Evolutionary conservation across 2,329 filamentous ascomycete species (phyloP), one percentile per base, ranked within the genome.

Genomic region (Aspergillus felis): DNA sequence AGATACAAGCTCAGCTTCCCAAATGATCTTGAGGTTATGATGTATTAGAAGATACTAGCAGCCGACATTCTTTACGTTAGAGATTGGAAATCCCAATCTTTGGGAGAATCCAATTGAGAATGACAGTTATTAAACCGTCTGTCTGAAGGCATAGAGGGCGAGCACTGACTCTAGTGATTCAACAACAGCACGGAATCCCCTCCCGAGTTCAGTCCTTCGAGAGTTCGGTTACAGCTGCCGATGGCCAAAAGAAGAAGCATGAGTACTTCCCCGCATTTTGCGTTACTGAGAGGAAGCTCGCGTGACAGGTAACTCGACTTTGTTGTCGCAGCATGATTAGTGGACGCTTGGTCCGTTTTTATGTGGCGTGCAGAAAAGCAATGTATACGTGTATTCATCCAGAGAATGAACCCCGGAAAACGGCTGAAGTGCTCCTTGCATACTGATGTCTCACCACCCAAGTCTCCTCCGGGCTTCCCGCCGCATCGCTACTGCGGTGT

Each of bases 401-500:
- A 7, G 2, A 3, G 6, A 17, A 17, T 17, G 2, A 17, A 38
- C 14, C 14, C 14, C 32, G 6, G 17, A 35, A 2, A 38, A 35
- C 7, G 14, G 32, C 32, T 35, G 14, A 38, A 17, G 5, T 17
- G 5, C 32, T 17, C 32, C 14, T 17, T 38, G 32, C 14, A 38
- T 38, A 3, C 32, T 38, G 22, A 12, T 24, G 22, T 25, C n/a
- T 49, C 42, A 53, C 52, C 49, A 57, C 22, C 57, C 52, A 46
- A 63, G 7, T 35, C 87, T 78, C 59, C 86, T 80, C 66, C 80
- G 75, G 50, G 89, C 64, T 74, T 91, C 88, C 1, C 68, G 69
- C 68, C 81, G 82, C 79, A 89, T 85, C 8, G 87, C 86, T 66
- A 86, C 79, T 17, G 86, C 79, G 8, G 84, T 86, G 50, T 81